These are phyloP conservation scores for Claviceps africana DNA, from an alignment of 2,329 filamentous ascomycete species.

Conservation along the genomic window DNA sequence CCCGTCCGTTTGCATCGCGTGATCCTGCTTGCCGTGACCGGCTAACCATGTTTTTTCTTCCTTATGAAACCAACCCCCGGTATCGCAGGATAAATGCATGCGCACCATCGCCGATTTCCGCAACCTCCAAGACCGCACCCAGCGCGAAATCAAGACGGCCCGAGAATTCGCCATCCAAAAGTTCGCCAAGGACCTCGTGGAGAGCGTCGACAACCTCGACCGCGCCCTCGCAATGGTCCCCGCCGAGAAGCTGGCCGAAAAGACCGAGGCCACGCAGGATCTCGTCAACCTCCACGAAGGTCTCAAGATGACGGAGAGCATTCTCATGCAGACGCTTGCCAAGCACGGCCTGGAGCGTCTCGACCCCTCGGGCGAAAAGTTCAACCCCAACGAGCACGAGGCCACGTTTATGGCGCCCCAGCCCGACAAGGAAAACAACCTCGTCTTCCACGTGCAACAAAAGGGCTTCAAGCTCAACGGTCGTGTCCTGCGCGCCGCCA, in stretches of 20 bases:
- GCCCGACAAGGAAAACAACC: slow-evolving; percentile 76
- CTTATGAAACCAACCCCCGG: not conserved
- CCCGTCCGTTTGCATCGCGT: not conserved
- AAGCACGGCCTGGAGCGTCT: slow-evolving; percentile 92
- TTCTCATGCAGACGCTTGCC: slow-evolving; percentile 75
- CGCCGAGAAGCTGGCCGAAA: slow-evolving; percentile 50
- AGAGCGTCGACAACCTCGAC: slow-evolving; percentile 94
- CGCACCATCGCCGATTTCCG: slow-evolving; percentile 93
- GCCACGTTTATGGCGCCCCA: slow-evolving; percentile 88
- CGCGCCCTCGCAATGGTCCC: slow-evolving; percentile 74
- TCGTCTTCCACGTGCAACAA: slow-evolving; percentile 82
- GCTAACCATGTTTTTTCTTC: not conserved
- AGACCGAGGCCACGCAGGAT: slow-evolving; percentile 49
- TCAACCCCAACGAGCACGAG: slow-evolving; percentile 94
- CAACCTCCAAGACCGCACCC: slow-evolving; percentile 90
- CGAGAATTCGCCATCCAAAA: slow-evolving; percentile 90
- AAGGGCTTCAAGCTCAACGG: slow-evolving; percentile 95
- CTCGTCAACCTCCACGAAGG: slow-evolving; percentile 72
- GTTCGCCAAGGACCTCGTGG: slow-evolving; percentile 89
- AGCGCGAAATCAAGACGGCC: slow-evolving; percentile 75
- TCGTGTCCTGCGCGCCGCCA: slow-evolving; percentile 74
- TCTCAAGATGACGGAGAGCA: slow-evolving; percentile 85
- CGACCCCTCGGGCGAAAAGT: slow-evolving; percentile 70
- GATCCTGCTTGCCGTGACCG: not conserved
- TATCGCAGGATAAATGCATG: slow-evolving; percentile 72